phyloP scores from a whole-genome alignment of 1,139 yeast genomes.

The Suhomyces panamericanus region DNA sequence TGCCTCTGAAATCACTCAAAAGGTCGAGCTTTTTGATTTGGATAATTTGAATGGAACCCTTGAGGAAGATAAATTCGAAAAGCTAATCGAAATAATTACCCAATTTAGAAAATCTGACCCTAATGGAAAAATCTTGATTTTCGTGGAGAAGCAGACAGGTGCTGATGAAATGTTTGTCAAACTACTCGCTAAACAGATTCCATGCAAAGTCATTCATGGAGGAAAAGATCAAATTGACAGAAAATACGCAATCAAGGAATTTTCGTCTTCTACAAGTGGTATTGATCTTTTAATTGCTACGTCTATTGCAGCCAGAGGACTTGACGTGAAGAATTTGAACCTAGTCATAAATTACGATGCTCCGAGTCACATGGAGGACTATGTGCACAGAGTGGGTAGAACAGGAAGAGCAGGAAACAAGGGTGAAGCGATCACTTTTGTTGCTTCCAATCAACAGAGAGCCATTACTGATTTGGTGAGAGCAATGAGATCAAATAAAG shows the following conservation, averaged over 20 bases:
- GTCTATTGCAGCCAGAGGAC: slow-evolving; percentile 91
- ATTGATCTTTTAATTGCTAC: slow-evolving; percentile 78
- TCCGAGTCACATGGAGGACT: slow-evolving; percentile 91
- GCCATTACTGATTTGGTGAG: slow-evolving; percentile 71
- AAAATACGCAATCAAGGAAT: slow-evolving; percentile 70
- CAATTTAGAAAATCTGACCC: slow-evolving; percentile 29
- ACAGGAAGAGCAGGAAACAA: slow-evolving; percentile 88
- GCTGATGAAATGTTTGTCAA: slow-evolving; percentile 71
- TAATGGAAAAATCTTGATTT: slow-evolving; percentile 65
- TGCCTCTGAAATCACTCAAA: slow-evolving; percentile 76
- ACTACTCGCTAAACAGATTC: slow-evolving; percentile 56
- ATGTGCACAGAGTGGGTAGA: slow-evolving; percentile 94
- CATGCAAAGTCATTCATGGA: slow-evolving; percentile 79
- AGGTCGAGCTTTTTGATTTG: slow-evolving; percentile 57
- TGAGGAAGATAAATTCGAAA: slow-evolving; percentile 47
- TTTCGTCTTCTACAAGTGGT: slow-evolving; percentile 54
- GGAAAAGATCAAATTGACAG: slow-evolving; percentile 90
- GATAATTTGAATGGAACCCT: slow-evolving; percentile 14
- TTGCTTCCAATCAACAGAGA: slow-evolving; percentile 64
- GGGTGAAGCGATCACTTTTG: slow-evolving; percentile 80
- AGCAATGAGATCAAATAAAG: slow-evolving; percentile 60
- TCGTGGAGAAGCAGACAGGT: slow-evolving; percentile 82
- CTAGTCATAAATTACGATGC: slow-evolving; percentile 86
- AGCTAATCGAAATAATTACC: slow-evolving; percentile 56
- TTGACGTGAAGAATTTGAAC: slow-evolving; percentile 82